A percentile compares a stretch with the other conserved stretches of the same genome.
Evolutionary conservation across 176 grass and related monocot species (phyloP).

Genomic region (Phyllostachys edulis): DNA sequence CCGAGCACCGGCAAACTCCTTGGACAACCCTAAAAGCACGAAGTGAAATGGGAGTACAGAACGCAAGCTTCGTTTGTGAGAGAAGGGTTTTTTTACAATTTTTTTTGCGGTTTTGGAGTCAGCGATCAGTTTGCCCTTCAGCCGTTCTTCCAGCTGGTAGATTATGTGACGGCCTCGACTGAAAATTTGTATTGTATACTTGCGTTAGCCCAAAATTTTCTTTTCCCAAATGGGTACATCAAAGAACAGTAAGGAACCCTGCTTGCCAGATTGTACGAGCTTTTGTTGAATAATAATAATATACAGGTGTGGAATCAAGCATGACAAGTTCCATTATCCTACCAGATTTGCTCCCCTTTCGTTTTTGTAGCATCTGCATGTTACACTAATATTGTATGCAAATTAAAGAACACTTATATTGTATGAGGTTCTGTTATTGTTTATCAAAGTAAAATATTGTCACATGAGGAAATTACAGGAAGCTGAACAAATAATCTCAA

Average conservation of each 20-base stretch:
- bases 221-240: not conserved
- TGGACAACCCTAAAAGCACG: constrained; percentile 22
- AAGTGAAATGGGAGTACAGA: constrained; percentile 4
- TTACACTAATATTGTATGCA: not conserved
- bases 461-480: not conserved
- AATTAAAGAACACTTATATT: too few species aligned
- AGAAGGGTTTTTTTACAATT: not conserved
- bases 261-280: not conserved
- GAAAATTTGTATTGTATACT: constrained; percentile 4
- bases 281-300: not conserved
- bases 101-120: not conserved
- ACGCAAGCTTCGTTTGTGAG: constrained; percentile 38
- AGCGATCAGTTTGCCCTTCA: not conserved
- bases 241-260: not conserved
- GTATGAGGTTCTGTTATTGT: not conserved
- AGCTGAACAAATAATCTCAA: not conserved
- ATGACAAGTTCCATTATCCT: not conserved
- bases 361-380: not conserved
- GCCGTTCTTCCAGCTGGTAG: not conserved
- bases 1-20: constrained; percentile 27
- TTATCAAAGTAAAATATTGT: not conserved
- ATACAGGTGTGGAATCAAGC: not conserved
- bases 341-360: not conserved
- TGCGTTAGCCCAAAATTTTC: not conserved
- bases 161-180: not conserved